Conservation (phyloP, 2,329 filamentous ascomycete genomes). For the Paraconiothyrium brasiliense region DNA sequence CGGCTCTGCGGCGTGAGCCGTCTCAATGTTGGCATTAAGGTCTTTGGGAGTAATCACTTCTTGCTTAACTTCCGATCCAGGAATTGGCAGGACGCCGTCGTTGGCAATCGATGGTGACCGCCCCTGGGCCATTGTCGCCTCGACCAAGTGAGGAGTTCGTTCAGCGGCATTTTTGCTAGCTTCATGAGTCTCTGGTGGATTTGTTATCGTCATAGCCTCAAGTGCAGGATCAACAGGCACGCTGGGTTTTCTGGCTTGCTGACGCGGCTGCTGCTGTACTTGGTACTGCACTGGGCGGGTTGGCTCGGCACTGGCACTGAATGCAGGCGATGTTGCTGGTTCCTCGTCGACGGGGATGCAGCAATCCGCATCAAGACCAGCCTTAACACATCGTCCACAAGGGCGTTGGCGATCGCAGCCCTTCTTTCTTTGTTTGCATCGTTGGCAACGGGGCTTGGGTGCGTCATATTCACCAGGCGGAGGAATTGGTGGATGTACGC, state of each 20-base stretch:
- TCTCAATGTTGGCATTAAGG: background rate
- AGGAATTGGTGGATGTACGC: background rate
- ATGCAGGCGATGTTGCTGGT: background rate
- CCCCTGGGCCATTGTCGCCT: background rate
- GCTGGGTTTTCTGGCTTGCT: background rate
- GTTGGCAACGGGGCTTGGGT: conserved; percentile 24
- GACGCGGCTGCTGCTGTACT: background rate
- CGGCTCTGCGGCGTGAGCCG: background rate
- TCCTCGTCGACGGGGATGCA: conserved; percentile 24
- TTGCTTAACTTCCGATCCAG: conserved; percentile 1
- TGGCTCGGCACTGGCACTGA: conserved; percentile 1
- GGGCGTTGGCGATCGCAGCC: conserved; percentile 39
- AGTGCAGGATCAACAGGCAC: conserved; percentile 11
- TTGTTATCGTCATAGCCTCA: background rate
- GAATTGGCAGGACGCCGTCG: background rate
- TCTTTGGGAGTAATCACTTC: background rate
- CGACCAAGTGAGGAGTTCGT: background rate
- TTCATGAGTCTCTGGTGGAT: background rate
- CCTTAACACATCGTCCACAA: conserved; percentile 32
- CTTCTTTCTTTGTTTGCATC: conserved; percentile 36
- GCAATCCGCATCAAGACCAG: conserved; percentile 32
- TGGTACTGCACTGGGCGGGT: background rate
- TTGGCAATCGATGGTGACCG: background rate
- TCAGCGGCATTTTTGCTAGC: background rate
- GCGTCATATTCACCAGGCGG: background rate